Base-by-base conservation (phyloP, 2,329 filamentous ascomycete species). In the Peltaster fructicola region DNA sequence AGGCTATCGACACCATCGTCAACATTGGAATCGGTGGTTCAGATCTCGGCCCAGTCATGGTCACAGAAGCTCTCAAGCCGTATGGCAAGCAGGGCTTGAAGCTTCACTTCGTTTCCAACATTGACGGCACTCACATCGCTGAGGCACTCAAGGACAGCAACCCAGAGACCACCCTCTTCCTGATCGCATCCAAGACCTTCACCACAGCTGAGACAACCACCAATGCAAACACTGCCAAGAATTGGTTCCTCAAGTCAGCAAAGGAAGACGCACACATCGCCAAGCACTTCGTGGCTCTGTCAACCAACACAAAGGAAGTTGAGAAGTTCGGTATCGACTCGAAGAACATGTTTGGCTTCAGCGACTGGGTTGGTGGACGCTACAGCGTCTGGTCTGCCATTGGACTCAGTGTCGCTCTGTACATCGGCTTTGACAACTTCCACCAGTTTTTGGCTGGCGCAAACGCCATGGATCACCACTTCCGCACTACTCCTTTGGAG, bases 311-410 rank as follows among this genome's bases (percentile, higher is more conserved):
- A 59, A 53, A 62, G 26, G 85, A 95, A 61, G 88, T 98, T 34
- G 82, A 78, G 58, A 95, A 95, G 65, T 98, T 98, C 46, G 88
- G 88, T 38, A 98, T 98, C 47, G 85, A 95, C 60, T 75, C 73
- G 58, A 85, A 85, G 68, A 98, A 95, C 68, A 98, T 98, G 88
- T 98, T 98, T 49, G 84, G 82, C 44, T 98, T 98, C 52, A 84
- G 85, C 57, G 90, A 79, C 57, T 98, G 88, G 88, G 85, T 95
- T 25, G 88, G 88, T 52, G 88, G 88, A 30, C 78, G 88, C 32
- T 98, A 98, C 69, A 92, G 82, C 32, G 88, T 98, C 39, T 98
- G 88, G 88, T 92, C 82, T 41, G 88, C 88, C 52, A 98, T 98
- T 48, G 88, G 88, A 41, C 63, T 98, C 34, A 92, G 81, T 36